Evolutionary conservation across 2,329 filamentous ascomycete genomes (phyloP).

Genomic region (Raffaelea deltoideospora): DNA sequence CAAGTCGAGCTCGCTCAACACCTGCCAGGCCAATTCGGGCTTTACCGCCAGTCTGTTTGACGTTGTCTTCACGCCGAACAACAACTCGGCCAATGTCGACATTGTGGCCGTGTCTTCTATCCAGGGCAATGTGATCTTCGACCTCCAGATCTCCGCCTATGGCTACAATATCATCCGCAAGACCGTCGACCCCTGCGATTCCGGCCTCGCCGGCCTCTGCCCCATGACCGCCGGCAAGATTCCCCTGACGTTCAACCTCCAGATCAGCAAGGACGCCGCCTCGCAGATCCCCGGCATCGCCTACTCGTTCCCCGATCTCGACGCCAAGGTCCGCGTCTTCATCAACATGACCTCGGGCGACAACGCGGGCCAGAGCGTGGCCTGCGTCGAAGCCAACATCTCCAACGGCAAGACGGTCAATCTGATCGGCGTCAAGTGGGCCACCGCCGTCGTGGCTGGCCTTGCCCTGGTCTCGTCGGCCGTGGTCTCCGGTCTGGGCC

Average conservation of each 20-base stretch:
- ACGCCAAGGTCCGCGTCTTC: constrained; percentile 59
- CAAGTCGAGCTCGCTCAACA: constrained; percentile 46
- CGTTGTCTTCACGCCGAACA: constrained; percentile 52
- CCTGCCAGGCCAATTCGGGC: constrained; percentile 60
- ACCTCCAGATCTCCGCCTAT: constrained; percentile 57
- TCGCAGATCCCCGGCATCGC: constrained; percentile 58
- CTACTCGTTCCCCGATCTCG: constrained; percentile 70
- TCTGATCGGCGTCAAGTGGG: constrained; percentile 67
- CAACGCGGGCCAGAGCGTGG: constrained; percentile 38
- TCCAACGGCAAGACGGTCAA: constrained; percentile 77
- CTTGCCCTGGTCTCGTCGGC: constrained; percentile 61
- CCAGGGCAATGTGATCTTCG: constrained; percentile 56
- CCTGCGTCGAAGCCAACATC: constrained; percentile 66
- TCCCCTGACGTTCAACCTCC: constrained; percentile 39
- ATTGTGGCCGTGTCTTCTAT: constrained; percentile 62
- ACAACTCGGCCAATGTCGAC: constrained; percentile 48
- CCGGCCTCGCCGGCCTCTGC: constrained; percentile 53
- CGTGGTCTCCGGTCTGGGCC: constrained; percentile 66
- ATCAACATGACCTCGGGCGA: constrained; percentile 47
- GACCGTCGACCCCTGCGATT: constrained; percentile 53
- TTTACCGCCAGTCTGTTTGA: constrained; percentile 73
- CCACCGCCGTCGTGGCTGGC: constrained; percentile 62
- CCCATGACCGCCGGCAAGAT: constrained; percentile 61
- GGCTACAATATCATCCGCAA: constrained; percentile 50
- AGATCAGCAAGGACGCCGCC: constrained; percentile 38